Evolutionary conservation across 352 stramenopile species (phyloP).

Genomic region (Phytopythium chamaehyphon): DNA sequence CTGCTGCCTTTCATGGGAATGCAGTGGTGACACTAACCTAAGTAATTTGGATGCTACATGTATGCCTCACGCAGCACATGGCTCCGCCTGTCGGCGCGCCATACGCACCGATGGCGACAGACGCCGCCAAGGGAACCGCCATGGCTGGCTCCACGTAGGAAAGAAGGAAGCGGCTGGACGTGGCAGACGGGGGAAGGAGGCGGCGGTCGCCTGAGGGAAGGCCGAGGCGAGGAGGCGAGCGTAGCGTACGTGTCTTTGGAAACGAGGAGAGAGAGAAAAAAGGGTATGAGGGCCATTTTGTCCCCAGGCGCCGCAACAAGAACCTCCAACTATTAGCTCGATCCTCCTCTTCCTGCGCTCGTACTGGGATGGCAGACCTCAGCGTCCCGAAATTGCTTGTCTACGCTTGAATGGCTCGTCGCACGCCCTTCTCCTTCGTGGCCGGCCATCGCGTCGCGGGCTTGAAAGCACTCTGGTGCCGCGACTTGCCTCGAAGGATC

Average conservation of each 20-base stretch:
- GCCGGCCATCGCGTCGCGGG: too few relatives aligned
- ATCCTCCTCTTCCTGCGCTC: neutral
- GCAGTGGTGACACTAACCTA: neutral
- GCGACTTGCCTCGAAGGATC: too few relatives aligned
- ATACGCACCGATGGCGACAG: slow-evolving; percentile 62
- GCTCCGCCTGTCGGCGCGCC: slow-evolving; percentile 51
- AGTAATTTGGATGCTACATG: slow-evolving; percentile 8
- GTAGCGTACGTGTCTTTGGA: too few relatives aligned
- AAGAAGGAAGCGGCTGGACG: slow-evolving; percentile 1
- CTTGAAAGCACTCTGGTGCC: too few relatives aligned
- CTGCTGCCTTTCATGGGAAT: neutral
- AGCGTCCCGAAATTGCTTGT: too few relatives aligned
- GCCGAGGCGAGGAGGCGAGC: slow-evolving; percentile 5
- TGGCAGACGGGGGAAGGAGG: neutral
- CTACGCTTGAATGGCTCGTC: too few relatives aligned
- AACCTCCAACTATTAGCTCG: neutral
- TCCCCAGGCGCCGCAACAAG: too few relatives aligned
- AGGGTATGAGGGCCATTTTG: too few relatives aligned
- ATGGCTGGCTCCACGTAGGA: slow-evolving; percentile 71
- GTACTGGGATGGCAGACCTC: too few relatives aligned
- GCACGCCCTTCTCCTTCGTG: too few relatives aligned
- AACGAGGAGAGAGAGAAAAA: too few relatives aligned
- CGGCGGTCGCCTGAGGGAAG: neutral
- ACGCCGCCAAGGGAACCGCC: slow-evolving; percentile 65
- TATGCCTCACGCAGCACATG: slow-evolving; percentile 43